phyloP scores from a whole-genome alignment of 2,329 filamentous ascomycete genomes.

The Calonectria multiphialidica region DNA sequence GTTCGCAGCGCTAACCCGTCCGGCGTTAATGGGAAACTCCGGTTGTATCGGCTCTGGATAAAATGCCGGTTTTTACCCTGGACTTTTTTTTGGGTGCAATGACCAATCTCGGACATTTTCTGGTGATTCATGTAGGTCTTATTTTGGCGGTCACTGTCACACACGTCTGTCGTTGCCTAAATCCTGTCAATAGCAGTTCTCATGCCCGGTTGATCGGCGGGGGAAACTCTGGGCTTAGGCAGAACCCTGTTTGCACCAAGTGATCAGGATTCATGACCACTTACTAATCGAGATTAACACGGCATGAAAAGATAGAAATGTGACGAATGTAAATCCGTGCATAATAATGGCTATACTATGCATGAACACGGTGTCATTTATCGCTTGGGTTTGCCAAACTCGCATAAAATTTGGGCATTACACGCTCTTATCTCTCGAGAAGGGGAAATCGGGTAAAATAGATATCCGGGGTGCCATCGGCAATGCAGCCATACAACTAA shows the following conservation, averaged over 20 bases:
- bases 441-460: not conserved
- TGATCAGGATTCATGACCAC: not conserved
- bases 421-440: too few species aligned
- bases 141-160: not conserved
- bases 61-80: slow-evolving; percentile 12
- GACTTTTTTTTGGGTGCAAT: not conserved
- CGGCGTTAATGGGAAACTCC: slow-evolving; percentile 24
- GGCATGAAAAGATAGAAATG: not conserved
- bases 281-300: not conserved
- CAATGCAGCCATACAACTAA: not conserved
- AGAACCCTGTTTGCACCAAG: not conserved
- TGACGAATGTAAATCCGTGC: not conserved
- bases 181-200: not conserved
- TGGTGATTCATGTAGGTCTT: not conserved
- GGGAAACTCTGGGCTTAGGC: slow-evolving; percentile 6
- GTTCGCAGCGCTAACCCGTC: slow-evolving; percentile 3
- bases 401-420: not conserved
- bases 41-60: slow-evolving; percentile 8
- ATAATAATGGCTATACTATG: not conserved
- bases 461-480: too few species aligned
- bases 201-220: not conserved
- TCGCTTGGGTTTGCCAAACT: too few species aligned
- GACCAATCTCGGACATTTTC: not conserved
- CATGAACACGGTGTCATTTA: not conserved
- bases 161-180: not conserved